Evolutionary conservation across 352 stramenopile species (phyloP).

Genomic region (Pythium apleroticum): DNA sequence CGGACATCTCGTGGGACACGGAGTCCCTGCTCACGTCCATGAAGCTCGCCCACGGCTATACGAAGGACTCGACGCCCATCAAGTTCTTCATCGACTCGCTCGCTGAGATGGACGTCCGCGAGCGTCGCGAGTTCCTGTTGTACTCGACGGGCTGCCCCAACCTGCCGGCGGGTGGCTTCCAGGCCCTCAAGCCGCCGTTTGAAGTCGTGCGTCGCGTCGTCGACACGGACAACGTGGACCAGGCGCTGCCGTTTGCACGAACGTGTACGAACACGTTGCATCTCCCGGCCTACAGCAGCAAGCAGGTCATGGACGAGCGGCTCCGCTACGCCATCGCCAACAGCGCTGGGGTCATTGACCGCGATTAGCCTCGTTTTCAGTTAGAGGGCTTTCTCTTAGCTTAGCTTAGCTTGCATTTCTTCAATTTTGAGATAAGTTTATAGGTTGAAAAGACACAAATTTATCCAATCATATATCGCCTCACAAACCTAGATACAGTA

Average conservation of each 20-base stretch:
- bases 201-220: slow-evolving; percentile 83
- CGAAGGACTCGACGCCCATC: slow-evolving; percentile 66
- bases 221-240: slow-evolving; percentile 67
- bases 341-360: slow-evolving; percentile 82
- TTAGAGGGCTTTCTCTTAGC: background rate
- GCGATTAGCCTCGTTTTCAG: slow-evolving; percentile 46
- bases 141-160: slow-evolving; percentile 86
- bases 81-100: slow-evolving; percentile 71
- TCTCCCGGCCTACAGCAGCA: slow-evolving; percentile 78
- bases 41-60: slow-evolving; percentile 84
- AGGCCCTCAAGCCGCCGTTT: slow-evolving; percentile 66
- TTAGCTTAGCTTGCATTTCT: background rate
- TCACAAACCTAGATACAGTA: background rate
- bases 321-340: slow-evolving; percentile 76
- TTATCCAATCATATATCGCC: slow-evolving; percentile 6
- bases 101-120: slow-evolving; percentile 53
- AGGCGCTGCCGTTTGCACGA: slow-evolving; percentile 74
- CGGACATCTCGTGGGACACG: slow-evolving; percentile 69
- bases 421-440: slow-evolving; percentile 5
- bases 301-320: slow-evolving; percentile 57
- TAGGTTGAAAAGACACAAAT: background rate
- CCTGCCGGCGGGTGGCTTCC: slow-evolving; percentile 68
- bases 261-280: slow-evolving; percentile 88
- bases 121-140: slow-evolving; percentile 74
- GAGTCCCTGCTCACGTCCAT: slow-evolving; percentile 65